Base-by-base conservation (phyloP, 805 yeast genomes). In the Metschnikowia kofuensis region DNA sequence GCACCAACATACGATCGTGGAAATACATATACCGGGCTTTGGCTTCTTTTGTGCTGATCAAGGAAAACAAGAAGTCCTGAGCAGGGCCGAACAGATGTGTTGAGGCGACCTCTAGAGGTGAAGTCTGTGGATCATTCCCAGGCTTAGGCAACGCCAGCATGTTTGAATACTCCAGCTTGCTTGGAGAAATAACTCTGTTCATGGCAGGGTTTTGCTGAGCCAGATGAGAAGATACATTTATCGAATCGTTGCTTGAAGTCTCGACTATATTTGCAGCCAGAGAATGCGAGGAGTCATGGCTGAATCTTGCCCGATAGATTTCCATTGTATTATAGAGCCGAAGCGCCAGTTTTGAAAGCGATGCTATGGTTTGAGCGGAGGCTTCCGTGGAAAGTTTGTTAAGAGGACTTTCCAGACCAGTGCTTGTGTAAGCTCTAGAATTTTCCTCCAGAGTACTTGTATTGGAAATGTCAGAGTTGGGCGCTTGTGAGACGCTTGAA, bases 1-100 rank as follows among this genome's bases (percentile, higher is more conserved):
- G 77, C 11, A 72, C 65, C 13, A 75, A 56, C 62, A 78, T 65
- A 11, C 72, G 67, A 7, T 62, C 42, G 12, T 67, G 55, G 51
- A 78, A 79, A 43, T 54, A 63, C 7, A 58, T 51, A 46, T 60
- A 70, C 52, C 78, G 64, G 12, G 51, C 47, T 28, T 60, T 58
- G 2, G 76, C 68, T 32, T 72, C 76, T 6, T 65, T 64, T 10
- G 62, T 54, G 14, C 15, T 21, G 7, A 42, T 39, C 6, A 44
- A 38, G 8, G 39, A 38, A 14, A 4, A 38, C 7, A 49, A 38
- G 16, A 41, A 29, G 9, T 6, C 38, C 11, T 12, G 41, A 4
- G 41, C 27, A 16, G 29, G n/a, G 27, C 36, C 36, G 8, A 14
- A 10, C 15, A 12, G 15, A 2, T 8, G 36, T 4, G n/a, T 13